These are phyloP conservation scores for Pascua sp. DNA, from an alignment of 1,284 basidiomycete genomes.

Conservation along the genomic window DNA sequence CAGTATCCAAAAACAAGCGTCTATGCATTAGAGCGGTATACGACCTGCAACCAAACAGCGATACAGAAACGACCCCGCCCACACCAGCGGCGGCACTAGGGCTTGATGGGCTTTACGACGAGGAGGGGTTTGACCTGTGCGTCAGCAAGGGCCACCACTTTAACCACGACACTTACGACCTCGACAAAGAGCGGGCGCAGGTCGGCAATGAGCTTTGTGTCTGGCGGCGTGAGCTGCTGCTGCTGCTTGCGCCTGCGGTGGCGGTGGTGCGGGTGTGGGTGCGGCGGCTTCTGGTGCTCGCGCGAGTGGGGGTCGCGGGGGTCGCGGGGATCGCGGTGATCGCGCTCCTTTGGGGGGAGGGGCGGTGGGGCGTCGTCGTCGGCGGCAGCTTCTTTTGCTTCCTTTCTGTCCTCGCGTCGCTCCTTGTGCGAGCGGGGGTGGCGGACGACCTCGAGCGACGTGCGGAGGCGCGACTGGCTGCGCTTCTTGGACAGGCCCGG, in stretches of 20 bases:
- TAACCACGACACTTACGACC: slow-evolving; percentile 55
- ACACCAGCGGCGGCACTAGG: not conserved
- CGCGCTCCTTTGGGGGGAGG: slow-evolving; percentile 4
- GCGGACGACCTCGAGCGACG: too few relatives aligned
- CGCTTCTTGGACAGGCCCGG: not conserved
- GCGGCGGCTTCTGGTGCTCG: slow-evolving; percentile 44
- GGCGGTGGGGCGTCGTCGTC: slow-evolving; percentile 4
- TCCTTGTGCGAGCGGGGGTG: too few relatives aligned
- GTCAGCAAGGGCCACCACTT: too few relatives aligned
- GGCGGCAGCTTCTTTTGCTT: not conserved
- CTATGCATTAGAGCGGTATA: slow-evolving; percentile 2
- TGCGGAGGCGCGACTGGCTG: too few relatives aligned
- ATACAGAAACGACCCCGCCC: too few relatives aligned
- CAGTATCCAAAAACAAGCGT: not conserved
- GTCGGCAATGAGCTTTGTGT: slow-evolving; percentile 68
- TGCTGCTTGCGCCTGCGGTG: slow-evolving; percentile 4
- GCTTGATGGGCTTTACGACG: slow-evolving; percentile 20
- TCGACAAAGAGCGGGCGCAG: slow-evolving; percentile 83
- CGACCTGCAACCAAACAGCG: too few relatives aligned
- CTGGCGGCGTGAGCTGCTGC: slow-evolving; percentile 63
- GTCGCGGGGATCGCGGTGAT: too few relatives aligned
- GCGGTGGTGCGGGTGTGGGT: slow-evolving; percentile 38
- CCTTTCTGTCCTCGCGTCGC: not conserved
- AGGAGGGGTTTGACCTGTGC: slow-evolving; percentile 17
- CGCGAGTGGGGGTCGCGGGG: not conserved